Evolutionary conservation across 108 stramenopile species (phyloP).

Genomic region (Fistulifera pelliculosa): DNA sequence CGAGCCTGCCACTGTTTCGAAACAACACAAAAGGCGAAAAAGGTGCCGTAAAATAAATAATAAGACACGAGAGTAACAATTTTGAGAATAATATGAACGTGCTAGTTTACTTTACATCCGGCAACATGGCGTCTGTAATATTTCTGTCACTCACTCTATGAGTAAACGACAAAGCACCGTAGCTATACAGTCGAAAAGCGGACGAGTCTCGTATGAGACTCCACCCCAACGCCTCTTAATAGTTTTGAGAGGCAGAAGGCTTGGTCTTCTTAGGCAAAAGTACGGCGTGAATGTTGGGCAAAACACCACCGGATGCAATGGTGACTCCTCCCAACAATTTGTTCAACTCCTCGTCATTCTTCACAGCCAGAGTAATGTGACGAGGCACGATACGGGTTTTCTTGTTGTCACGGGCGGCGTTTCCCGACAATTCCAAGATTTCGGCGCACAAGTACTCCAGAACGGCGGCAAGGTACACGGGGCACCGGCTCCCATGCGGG

Average conservation of each 20-base stretch:
- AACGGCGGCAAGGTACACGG: slow-evolving; percentile 93
- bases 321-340: slow-evolving; percentile 81
- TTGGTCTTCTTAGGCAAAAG: slow-evolving; percentile 61
- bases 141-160: too few relatives aligned
- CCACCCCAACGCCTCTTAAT: neutral
- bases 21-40: too few relatives aligned
- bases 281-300: slow-evolving; percentile 95
- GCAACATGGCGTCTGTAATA: too few relatives aligned
- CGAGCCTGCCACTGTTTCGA: too few relatives aligned
- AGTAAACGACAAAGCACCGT: too few relatives aligned
- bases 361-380: slow-evolving; percentile 84
- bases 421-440: slow-evolving; percentile 84
- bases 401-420: slow-evolving; percentile 89
- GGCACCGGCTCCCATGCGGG: slow-evolving; percentile 92
- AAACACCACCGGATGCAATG: slow-evolving; percentile 81
- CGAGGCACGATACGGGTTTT: slow-evolving; percentile 81
- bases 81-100: too few relatives aligned
- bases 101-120: too few relatives aligned
- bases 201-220: too few relatives aligned
- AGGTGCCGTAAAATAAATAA: too few relatives aligned
- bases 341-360: slow-evolving; percentile 84
- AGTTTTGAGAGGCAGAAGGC: neutral
- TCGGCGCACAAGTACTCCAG: slow-evolving; percentile 74
- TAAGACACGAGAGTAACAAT: too few relatives aligned
- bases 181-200: too few relatives aligned